phyloP scores from a whole-genome alignment of 192 early-diverging fungal species.

The Coemansia sp. region DNA sequence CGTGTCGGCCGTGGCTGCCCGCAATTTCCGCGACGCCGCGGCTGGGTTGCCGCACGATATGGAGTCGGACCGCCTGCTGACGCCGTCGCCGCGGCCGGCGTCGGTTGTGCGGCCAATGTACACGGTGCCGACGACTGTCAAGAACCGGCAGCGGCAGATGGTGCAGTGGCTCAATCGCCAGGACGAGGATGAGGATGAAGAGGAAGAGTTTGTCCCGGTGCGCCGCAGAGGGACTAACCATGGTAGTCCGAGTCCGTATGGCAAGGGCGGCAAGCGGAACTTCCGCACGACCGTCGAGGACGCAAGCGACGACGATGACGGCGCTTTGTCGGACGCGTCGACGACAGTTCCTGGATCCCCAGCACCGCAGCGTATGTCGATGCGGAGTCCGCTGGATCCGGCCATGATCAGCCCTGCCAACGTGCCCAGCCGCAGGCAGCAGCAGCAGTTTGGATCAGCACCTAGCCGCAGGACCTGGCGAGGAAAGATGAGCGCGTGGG shows the following conservation, averaged over 20 bases:
- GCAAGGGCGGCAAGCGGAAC: neutral
- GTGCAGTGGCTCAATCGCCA: slow-evolving; percentile 35
- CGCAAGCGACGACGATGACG: slow-evolving; percentile 2
- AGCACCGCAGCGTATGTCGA: neutral
- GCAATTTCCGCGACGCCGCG: no score
- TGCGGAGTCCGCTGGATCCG: slow-evolving; percentile 28
- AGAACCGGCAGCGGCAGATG: slow-evolving; percentile 29
- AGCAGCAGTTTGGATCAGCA: no score
- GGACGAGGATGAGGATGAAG: neutral
- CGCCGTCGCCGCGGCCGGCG: slow-evolving; percentile 10
- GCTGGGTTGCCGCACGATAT: neutral
- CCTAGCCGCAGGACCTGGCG: no score
- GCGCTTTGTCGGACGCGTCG: slow-evolving; percentile 38
- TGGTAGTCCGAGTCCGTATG: neutral
- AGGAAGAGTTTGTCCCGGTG: neutral
- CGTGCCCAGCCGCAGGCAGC: slow-evolving; percentile 6
- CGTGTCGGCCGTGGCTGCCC: slow-evolving; percentile 20
- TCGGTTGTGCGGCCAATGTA: slow-evolving; percentile 9
- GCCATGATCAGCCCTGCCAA: slow-evolving; percentile 22
- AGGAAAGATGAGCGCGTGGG: neutral
- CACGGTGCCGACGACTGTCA: slow-evolving; percentile 16
- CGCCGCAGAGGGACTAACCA: neutral
- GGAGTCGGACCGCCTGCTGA: neutral
- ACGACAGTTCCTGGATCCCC: slow-evolving; percentile 34
- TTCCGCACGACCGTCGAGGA: slow-evolving; percentile 6